phyloP scores from a whole-genome alignment of 225 moss, liverwort and hornwort species.

The Antitrichia curtipendula region DNA sequence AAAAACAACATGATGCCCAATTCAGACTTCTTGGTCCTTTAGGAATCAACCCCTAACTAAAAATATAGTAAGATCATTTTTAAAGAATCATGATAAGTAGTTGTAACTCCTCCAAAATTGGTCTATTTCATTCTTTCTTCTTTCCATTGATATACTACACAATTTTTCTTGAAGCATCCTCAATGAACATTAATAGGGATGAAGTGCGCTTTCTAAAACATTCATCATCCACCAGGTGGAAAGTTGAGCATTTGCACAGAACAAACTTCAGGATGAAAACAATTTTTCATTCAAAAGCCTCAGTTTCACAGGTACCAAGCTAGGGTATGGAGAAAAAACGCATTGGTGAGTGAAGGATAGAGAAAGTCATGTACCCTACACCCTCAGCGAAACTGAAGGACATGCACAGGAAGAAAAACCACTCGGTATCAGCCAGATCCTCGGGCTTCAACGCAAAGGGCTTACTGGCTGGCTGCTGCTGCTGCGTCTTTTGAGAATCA shows the following conservation, averaged over 20 bases:
- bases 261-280: not conserved
- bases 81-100: not conserved
- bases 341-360: not conserved
- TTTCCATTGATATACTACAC: not conserved
- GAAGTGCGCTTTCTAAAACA: not conserved
- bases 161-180: not conserved
- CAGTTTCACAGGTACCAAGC: not conserved
- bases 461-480: slow-evolving; percentile 49
- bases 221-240: not conserved
- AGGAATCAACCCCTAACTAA: not conserved
- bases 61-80: not conserved
- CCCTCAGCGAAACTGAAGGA: slow-evolving; percentile 74
- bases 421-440: slow-evolving; percentile 93
- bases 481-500: slow-evolving; percentile 19
- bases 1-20: not conserved
- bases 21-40: not conserved
- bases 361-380: slow-evolving; percentile 50
- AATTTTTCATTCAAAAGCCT: not conserved
- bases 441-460: slow-evolving; percentile 90
- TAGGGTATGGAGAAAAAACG: not conserved
- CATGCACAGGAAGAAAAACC: slow-evolving; percentile 97
- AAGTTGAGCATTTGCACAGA: not conserved
- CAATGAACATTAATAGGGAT: not conserved
- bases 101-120: not conserved
- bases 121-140: not conserved